Evolutionary conservation across 164 flowering plant species (phyloP).

Genomic region (Umbellularia californica): DNA sequence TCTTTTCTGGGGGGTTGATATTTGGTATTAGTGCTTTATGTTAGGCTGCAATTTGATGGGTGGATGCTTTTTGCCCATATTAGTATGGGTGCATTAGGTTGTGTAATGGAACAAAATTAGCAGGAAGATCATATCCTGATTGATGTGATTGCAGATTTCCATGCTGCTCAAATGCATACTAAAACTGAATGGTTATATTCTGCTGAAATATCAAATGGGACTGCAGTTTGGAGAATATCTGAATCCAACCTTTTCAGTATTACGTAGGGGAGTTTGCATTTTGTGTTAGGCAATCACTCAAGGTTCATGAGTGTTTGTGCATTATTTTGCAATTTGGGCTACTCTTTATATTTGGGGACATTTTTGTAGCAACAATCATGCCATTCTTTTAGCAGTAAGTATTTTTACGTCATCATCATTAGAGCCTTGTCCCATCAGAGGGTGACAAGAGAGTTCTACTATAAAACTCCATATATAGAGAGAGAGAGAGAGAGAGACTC

Average conservation of each 20-base stretch:
- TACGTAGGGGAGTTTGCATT: background rate
- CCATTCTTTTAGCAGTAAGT: too few relatives aligned
- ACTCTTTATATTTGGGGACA: too few relatives aligned
- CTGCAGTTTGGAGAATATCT: background rate
- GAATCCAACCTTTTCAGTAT: background rate
- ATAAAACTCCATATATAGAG: too few relatives aligned
- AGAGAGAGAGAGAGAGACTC: too few relatives aligned
- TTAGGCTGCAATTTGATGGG: background rate
- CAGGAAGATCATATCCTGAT: background rate
- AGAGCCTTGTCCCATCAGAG: too few relatives aligned
- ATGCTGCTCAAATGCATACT: too few relatives aligned
- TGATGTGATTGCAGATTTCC: background rate
- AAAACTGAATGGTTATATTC: background rate
- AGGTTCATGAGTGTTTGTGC: background rate
- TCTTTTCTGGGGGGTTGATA: background rate
- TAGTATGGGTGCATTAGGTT: too few relatives aligned
- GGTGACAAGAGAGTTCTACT: too few relatives aligned
- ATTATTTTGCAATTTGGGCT: background rate
- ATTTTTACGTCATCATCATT: too few relatives aligned
- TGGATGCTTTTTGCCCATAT: background rate
- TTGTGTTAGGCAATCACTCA: background rate
- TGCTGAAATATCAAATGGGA: background rate
- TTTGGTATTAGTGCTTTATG: background rate
- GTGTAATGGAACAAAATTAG: background rate
- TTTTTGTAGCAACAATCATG: too few relatives aligned